These are phyloP conservation scores for Epichloe brachyelytri DNA, from an alignment of 2,329 filamentous ascomycete species.

Conservation along the genomic window DNA sequence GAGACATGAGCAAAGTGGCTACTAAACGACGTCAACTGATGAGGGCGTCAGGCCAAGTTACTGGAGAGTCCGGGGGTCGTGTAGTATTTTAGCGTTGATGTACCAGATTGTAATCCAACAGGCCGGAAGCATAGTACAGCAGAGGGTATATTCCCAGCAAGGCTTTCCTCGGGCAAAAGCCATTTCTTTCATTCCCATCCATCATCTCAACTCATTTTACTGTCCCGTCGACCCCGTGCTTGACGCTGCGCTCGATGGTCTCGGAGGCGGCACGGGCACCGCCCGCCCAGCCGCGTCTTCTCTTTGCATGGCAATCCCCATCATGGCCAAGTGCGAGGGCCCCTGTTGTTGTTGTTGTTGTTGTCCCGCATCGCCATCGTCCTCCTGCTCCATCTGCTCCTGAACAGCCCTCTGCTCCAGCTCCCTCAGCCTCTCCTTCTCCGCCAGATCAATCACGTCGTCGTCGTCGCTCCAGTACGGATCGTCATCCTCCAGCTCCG, in stretches of 20 bases:
- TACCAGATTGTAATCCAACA: too few relatives aligned
- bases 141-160: too few relatives aligned
- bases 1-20: conserved; percentile 41
- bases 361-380: conserved; percentile 18
- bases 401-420: conserved; percentile 33
- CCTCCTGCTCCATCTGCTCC: conserved; percentile 22
- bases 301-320: conserved; percentile 28
- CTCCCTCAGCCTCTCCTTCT: conserved; percentile 43
- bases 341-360: not conserved
- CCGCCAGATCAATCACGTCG: conserved; percentile 46
- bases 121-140: too few relatives aligned
- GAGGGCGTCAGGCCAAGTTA: too few relatives aligned
- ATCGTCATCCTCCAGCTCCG: conserved; percentile 45
- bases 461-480: conserved; percentile 53
- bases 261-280: conserved; percentile 19
- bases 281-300: conserved; percentile 18
- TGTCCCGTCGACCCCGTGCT: conserved; percentile 30
- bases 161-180: too few relatives aligned
- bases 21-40: conserved; percentile 16
- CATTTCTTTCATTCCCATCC: not conserved
- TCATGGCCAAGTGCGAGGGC: conserved; percentile 11
- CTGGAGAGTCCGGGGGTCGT: too few relatives aligned
- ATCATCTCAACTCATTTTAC: conserved; percentile 4
- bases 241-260: conserved; percentile 27
- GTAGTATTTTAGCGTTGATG: too few relatives aligned